These are phyloP conservation scores for Cercospora sp. DNA, from an alignment of 2,329 filamentous ascomycete genomes.

Conservation along the genomic window DNA sequence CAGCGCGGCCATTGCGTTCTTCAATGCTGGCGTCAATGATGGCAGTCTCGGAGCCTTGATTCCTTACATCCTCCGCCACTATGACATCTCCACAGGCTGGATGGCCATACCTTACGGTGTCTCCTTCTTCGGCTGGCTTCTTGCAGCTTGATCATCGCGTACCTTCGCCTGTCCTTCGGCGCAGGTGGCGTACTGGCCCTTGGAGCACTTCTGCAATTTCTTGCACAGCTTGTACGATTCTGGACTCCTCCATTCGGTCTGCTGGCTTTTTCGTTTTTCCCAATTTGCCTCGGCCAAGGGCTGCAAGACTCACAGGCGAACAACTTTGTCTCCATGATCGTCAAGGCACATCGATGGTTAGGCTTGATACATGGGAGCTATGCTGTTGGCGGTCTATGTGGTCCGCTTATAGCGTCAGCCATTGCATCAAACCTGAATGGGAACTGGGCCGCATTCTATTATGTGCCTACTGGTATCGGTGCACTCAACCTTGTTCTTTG, in stretches of 20 bases:
- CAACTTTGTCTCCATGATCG: background rate
- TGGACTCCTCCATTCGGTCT: background rate
- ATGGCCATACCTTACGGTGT: slow-evolving; percentile 35
- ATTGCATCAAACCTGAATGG: background rate
- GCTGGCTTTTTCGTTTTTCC: background rate
- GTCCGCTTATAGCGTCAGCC: background rate
- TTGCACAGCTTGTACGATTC: background rate
- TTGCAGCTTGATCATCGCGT: background rate
- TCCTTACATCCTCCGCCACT: slow-evolving; percentile 62
- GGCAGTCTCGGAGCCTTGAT: slow-evolving; percentile 64
- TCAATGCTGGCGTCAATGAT: slow-evolving; percentile 66
- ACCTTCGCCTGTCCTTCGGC: background rate
- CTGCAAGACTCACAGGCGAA: background rate
- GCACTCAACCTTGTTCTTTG: background rate
- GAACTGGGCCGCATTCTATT: background rate
- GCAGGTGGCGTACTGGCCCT: background rate
- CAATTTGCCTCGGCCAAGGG: background rate
- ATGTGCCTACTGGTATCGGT: background rate
- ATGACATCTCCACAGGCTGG: slow-evolving; percentile 54
- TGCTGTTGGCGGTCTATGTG: background rate
- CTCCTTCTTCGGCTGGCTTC: background rate
- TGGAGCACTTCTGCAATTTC: background rate
- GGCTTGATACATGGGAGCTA: background rate
- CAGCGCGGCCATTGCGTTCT: slow-evolving; percentile 62
- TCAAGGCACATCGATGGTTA: background rate